phyloP scores from a whole-genome alignment of 192 early-diverging fungal species.

The Podila verticillata region DNA sequence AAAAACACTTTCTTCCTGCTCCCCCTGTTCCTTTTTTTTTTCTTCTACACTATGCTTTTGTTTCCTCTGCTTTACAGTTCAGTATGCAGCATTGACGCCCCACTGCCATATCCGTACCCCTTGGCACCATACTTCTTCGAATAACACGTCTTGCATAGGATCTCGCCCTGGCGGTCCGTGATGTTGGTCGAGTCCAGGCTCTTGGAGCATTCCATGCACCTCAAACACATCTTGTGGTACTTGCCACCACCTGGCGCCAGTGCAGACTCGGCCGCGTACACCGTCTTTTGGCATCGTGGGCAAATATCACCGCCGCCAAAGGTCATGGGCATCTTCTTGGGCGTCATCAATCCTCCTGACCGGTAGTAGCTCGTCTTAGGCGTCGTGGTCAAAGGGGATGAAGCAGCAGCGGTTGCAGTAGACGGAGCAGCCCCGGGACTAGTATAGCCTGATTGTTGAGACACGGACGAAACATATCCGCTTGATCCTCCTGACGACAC shows the following conservation, averaged over 20 bases:
- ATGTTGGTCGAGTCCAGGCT: slow-evolving; percentile 65
- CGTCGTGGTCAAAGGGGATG: background rate
- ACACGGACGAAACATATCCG: too few species aligned
- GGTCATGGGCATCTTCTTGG: slow-evolving; percentile 23
- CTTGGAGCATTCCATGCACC: slow-evolving; percentile 63
- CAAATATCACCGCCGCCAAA: slow-evolving; percentile 60
- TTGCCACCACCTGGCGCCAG: slow-evolving; percentile 59
- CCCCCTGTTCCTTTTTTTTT: background rate
- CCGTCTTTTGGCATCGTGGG: slow-evolving; percentile 62
- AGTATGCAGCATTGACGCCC: slow-evolving; percentile 53
- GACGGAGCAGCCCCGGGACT: background rate
- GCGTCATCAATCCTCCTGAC: slow-evolving; percentile 37
- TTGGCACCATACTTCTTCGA: slow-evolving; percentile 64
- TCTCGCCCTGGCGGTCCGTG: slow-evolving; percentile 58
- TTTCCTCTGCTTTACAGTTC: slow-evolving; percentile 27
- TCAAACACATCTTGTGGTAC: slow-evolving; percentile 67
- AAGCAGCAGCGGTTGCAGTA: background rate
- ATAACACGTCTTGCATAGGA: slow-evolving; percentile 65
- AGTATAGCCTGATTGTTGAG: background rate
- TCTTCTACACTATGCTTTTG: background rate
- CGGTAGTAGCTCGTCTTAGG: slow-evolving; percentile 41
- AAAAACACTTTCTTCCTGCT: background rate
- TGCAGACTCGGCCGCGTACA: slow-evolving; percentile 69
- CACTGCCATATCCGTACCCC: slow-evolving; percentile 54
- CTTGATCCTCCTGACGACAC: too few species aligned